Evolutionary conservation across 2,329 filamentous ascomycete genomes (phyloP), one percentile per base, ranked within the genome.

Genomic region (Calonectria ilicicola): DNA sequence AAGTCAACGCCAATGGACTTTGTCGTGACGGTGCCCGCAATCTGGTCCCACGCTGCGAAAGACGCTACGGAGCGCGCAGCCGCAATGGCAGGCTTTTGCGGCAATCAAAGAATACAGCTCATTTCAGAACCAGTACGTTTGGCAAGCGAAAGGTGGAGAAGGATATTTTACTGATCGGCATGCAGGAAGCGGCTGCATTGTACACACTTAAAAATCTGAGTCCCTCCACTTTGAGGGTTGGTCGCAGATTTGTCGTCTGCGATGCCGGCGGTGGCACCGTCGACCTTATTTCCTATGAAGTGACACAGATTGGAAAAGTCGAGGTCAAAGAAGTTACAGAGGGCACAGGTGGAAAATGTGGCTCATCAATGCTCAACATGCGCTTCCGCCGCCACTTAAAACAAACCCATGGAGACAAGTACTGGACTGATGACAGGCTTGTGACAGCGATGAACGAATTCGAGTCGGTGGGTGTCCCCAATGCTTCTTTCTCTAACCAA

Each of bases 31-130:
- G 89, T 91, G 0, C 90, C 90, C 0, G 89, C 89, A 6, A 89
- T 91, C 9, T 91, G 90, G 90, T 89, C 86, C 44, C 88, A 90
- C 53, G 82, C 83, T 6, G 88, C 89, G 35, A 90, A 89, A 65
- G 84, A 88, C 49, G 85, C 85, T 42, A 91, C 88, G 12, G 83
- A 85, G 70, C 77, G 82, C 35, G 83, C 83, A 1, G 83, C 83
- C 29, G 82, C 83, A 29, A 81, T 83, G 76, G 83, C 83, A 14
- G 83, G 83, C 8, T 84, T 85, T 62, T 84, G 83, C 68, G 82
- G 85, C 44, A 83, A 82, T 19, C 82, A 86, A 26, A 82, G 84
- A 7, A 87, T 89, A 10, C 82, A 84, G 56, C 82, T 89, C 14
- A 84, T 89, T 38, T 87, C 87, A 0, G 88, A 90, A 71, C 88